Base-by-base conservation (phyloP, 2,329 filamentous ascomycete genomes). In the Septoria linicola region DNA sequence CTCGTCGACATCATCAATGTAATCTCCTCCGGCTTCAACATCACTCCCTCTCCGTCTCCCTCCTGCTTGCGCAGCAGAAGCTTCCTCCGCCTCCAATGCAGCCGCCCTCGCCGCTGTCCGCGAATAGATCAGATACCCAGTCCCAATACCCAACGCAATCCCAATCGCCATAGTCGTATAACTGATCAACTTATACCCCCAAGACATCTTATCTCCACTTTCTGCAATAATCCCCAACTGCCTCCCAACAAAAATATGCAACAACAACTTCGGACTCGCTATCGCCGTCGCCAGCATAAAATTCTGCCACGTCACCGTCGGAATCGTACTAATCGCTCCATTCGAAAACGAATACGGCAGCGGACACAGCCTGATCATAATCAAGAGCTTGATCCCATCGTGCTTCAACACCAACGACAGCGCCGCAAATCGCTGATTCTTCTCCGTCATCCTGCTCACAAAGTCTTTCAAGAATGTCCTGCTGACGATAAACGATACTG, bases 321-420 rank as follows among this genome's bases (percentile, higher is more conserved):
- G 91, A 55, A 99, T 91, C 1, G 93, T 97, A 23, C 89, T 89
- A 49, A 99, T 82, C 54, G 95, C 95, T 43, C 90, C 93, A 67
- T 99, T 99, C 66, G 88, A 91, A 60, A 97, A 76, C 45, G 88
- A 93, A 69, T 95, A 99, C 11, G 93, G 93, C 54, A 99, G 69
- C 1, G 93, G 93, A 65, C 92, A 97, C 58, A 97, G 80, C 23
- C 93, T 82, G 62, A 99, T 93, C 80, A 93, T 95, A 57, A 89
- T 85, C 39, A 99, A 78, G 47, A 97, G 83, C 63, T 89, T 87
- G 44, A 99, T 71, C 1, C 93, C 93, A 65, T 99, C 93, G 65
- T 88, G 85, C 59, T 95, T 89, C 55, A 99, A 76, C 6, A 93
- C 93, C 63, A 96, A 80, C 17, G 88, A 82, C 20, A 99, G 79